Base-by-base conservation (phyloP, 768 basidiomycete genomes). In the Amanita thiersii region DNA sequence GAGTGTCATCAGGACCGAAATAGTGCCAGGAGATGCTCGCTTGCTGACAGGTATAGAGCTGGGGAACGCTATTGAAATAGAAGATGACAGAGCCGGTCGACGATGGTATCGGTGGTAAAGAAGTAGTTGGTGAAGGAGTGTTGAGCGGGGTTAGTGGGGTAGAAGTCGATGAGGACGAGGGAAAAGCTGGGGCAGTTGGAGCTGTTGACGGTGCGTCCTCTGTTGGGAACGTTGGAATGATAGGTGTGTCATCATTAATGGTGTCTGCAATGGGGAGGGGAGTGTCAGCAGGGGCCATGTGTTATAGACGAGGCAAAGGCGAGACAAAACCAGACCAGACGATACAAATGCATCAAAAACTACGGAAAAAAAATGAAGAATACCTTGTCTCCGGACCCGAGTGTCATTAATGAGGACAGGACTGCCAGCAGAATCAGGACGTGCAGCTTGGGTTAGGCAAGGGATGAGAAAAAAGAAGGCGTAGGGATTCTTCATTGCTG, bases 11-110 rank as follows among this genome's bases (percentile, higher is more conserved):
- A 3, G 61, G 49, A 12, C 68, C 70, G 18, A 3, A 35, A 45
- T 70, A 75, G 11, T 39, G 33, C 73, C 74, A 75, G 17, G 50
- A 47, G 26, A 68, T 46, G 9, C 46, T 32, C 2, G 54, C 43
- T 4, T 59, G 35, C 21, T 46, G 11, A 48, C 66, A 68, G 23
- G 63, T 53, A 0, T 49, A 48, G 36, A 57, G 47, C 29, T 55
- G 25, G 7, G 44, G 35, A 17, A 46, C 20, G 18, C n/a, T 9
- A 10, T 44, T 36, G 47, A 62, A 59, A 20, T 45, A 19, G 20
- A 64, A 47, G 9, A 50, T 36, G 3, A 56, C 51, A 0, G 46
- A 21, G 15, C 40, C 23, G 21, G 50, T 26, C 23, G 39, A 15
- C n/a, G 33, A 26, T 7, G 12, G 21, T 6, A 24, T 19, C 0